Percentiles rank a stretch among this genome's conserved stretches.
Conservation (phyloP, 192 early-diverging fungal species). For the Dissophora globulifera region DNA sequence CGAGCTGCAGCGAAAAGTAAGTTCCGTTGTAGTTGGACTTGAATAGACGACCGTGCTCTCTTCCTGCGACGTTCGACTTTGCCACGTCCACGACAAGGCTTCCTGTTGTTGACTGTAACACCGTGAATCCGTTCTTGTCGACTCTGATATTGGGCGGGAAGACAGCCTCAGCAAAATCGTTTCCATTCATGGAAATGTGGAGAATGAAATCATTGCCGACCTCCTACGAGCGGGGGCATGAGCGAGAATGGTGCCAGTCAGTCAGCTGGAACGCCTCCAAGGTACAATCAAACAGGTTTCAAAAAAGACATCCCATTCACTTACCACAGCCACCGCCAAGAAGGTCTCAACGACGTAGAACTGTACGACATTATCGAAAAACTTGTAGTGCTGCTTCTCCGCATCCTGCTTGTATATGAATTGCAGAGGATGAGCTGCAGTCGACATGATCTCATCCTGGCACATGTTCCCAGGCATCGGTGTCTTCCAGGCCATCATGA, state of each 20-base stretch:
- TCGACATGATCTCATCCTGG: slow-evolving; percentile 63
- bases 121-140: slow-evolving; percentile 83
- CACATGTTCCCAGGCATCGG: slow-evolving; percentile 59
- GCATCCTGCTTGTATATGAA: slow-evolving; percentile 65
- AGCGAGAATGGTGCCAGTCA: not conserved
- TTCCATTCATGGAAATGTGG: slow-evolving; percentile 80
- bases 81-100: slow-evolving; percentile 84
- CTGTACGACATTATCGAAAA: slow-evolving; percentile 71
- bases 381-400: slow-evolving; percentile 38
- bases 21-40: slow-evolving; percentile 90
- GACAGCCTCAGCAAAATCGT: slow-evolving; percentile 72
- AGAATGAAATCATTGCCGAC: slow-evolving; percentile 65
- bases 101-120: slow-evolving; percentile 85
- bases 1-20: slow-evolving; percentile 78
- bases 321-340: slow-evolving; percentile 74
- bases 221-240: slow-evolving; percentile 44
- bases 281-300: not conserved
- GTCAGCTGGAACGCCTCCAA: not conserved
- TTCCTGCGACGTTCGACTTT: slow-evolving; percentile 55
- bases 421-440: slow-evolving; percentile 73
- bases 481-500: slow-evolving; percentile 52
- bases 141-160: slow-evolving; percentile 88
- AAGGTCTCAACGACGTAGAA: slow-evolving; percentile 82
- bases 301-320: not conserved
- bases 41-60: slow-evolving; percentile 81